phyloP scores from a whole-genome alignment of 352 stramenopile genomes.

The Globisporangium carolinianum region DNA sequence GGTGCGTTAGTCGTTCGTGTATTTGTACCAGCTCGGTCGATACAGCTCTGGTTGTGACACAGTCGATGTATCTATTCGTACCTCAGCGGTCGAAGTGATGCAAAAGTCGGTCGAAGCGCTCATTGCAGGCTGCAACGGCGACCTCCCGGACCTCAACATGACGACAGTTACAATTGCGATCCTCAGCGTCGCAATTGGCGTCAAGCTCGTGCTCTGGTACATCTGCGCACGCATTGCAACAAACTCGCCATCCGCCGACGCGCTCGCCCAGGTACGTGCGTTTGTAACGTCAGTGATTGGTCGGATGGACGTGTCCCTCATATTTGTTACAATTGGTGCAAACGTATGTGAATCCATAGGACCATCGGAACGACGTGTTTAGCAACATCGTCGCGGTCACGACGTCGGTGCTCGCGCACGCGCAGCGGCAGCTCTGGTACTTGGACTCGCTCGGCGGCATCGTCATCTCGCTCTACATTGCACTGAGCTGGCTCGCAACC shows the following conservation, averaged over 20 bases:
- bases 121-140: constrained; percentile 53
- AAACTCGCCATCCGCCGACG: constrained; percentile 63
- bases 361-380: constrained; percentile 97
- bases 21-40: background rate
- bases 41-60: background rate
- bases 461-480: constrained; percentile 95
- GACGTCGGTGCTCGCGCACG: constrained; percentile 66
- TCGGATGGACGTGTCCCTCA: too few relatives aligned
- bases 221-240: constrained; percentile 62
- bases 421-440: constrained; percentile 84
- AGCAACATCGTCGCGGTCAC: constrained; percentile 90
- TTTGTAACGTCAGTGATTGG: background rate
- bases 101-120: constrained; percentile 88
- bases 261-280: constrained; percentile 52
- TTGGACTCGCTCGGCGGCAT: constrained; percentile 93
- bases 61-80: background rate
- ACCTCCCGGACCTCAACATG: constrained; percentile 63
- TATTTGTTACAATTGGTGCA: background rate
- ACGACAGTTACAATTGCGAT: constrained; percentile 58
- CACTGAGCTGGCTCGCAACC: constrained; percentile 91
- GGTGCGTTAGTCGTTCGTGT: constrained; percentile 19
- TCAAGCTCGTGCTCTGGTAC: constrained; percentile 83
- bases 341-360: constrained; percentile 30
- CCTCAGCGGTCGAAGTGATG: constrained; percentile 89
- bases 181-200: constrained; percentile 57